A percentile compares a stretch with the other conserved stretches of the same genome.
Evolutionary conservation across 2,329 filamentous ascomycete genomes (phyloP).

Genomic region (Fusarium equiseti): DNA sequence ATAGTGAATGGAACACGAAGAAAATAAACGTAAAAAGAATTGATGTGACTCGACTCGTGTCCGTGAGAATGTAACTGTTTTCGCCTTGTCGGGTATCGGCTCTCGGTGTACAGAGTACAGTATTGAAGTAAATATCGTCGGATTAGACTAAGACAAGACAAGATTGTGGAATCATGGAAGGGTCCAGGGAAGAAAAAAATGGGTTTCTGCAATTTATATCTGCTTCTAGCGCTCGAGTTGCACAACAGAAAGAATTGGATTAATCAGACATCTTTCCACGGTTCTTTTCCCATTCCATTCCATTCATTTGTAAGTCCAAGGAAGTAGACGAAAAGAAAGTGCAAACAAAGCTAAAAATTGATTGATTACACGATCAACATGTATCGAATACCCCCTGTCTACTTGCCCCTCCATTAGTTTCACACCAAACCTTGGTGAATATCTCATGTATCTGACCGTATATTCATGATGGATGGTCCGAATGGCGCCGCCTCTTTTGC

Average conservation of each 20-base stretch:
- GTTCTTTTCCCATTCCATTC: constrained; percentile 7
- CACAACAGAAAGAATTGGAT: constrained; percentile 15
- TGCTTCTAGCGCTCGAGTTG: constrained; percentile 18
- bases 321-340: constrained; percentile 3
- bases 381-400: constrained; percentile 8
- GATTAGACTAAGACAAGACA: constrained; percentile 16
- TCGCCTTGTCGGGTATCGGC: constrained; percentile 37
- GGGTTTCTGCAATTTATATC: constrained; percentile 28
- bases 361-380: constrained; percentile 8
- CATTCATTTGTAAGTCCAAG: constrained; percentile 36
- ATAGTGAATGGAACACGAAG: background rate
- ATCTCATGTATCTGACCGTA: constrained; percentile 12
- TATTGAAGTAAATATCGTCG: constrained; percentile 14
- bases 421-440: background rate
- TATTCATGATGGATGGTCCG: constrained; percentile 9
- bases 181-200: constrained; percentile 27
- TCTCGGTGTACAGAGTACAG: constrained; percentile 41
- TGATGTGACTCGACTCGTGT: constrained; percentile 30
- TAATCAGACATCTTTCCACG: constrained; percentile 5
- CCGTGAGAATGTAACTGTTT: constrained; percentile 14
- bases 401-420: constrained; percentile 13
- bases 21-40: constrained; percentile 39
- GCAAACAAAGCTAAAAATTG: background rate
- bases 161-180: constrained; percentile 36
- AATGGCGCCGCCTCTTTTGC: constrained; percentile 15